Base-by-base conservation (phyloP, 148 eudicot genomes). In the Chenopodium formosanum region DNA sequence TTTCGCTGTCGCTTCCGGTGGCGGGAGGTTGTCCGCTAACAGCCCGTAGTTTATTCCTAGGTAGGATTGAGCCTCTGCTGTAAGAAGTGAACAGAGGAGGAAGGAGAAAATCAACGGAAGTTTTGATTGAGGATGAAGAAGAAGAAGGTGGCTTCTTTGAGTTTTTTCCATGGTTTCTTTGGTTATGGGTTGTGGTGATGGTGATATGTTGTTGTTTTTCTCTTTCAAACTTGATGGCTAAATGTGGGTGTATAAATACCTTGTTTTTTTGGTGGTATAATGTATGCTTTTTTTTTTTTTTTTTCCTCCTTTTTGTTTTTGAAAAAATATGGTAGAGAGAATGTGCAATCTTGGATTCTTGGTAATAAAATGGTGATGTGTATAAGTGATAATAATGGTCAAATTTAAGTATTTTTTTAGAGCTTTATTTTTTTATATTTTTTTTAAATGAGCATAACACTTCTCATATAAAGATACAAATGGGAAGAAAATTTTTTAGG, bases 21-120 rank as follows among this genome's bases (percentile, higher is more conserved):
- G 90, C 37, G 99, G 99, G 1, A 95, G 92, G 78, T 95, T 95
- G 87, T 94, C 92, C 19, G 96, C 99, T 22, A 95, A 86, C 58
- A 83, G 81, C 2, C 99, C 99, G 68, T 94, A 92, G 87, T 95
- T 95, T 77, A 95, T 88, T 50, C 99, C 99, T 62, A 95, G 79
- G 83, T 87, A 94, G 4, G 97, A 88, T 69, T 94, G 89, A 11
- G 90, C 85, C 66, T 85, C 94, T 94, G 89, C 60, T 82, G 53
- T 34, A 53, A 85, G 68, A 46, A 69, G 2, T 19, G 63, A 60
- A 17, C 79, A 74, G 46, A 60, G 23, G 68, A 81, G 48, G 64
- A 85, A 65, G 62, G 44, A 74, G 64, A 85, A 34, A 25, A 85
- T 4, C 20, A 74, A 65, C 23, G 70, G 19, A 10, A 47, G 27